These are phyloP conservation scores for Isabelozyma gotoi DNA, from an alignment of 805 yeast genomes.

Conservation along the genomic window DNA sequence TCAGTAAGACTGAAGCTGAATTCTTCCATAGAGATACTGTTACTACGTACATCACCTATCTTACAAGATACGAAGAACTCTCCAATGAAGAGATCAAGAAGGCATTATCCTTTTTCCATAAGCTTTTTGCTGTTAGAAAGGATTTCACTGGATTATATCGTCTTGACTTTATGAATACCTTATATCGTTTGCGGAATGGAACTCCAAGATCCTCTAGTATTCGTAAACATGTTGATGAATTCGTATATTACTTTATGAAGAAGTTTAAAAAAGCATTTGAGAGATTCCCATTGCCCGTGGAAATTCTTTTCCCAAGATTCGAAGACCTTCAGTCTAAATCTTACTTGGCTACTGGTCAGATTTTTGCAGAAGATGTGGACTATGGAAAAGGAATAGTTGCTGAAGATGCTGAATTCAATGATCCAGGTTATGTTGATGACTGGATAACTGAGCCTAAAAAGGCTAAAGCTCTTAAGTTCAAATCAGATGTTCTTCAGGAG, in stretches of 20 bases:
- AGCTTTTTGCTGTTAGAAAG: conserved; percentile 58
- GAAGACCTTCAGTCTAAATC: conserved; percentile 43
- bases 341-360: conserved; percentile 64
- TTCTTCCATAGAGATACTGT: conserved; percentile 62
- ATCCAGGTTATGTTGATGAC: conserved; percentile 3
- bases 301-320: conserved; percentile 64
- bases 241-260: conserved; percentile 65
- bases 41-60: conserved; percentile 60
- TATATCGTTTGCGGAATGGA: conserved; percentile 49
- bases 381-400: neutral
- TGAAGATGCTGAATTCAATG: neutral
- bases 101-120: conserved; percentile 68
- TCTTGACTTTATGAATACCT: conserved; percentile 69
- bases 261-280: conserved; percentile 49
- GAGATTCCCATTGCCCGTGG: conserved; percentile 57
- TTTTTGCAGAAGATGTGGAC: conserved; percentile 14
- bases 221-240: conserved; percentile 61
- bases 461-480: conserved; percentile 37
- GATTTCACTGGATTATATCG: conserved; percentile 61
- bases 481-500: conserved; percentile 32
- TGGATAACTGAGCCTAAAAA: conserved; percentile 18
- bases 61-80: conserved; percentile 63
- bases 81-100: conserved; percentile 58
- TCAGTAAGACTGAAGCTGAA: conserved; percentile 35
- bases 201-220: conserved; percentile 45